phyloP scores from a whole-genome alignment of 2,329 filamentous ascomycete genomes.

The Spiromastix sp. region DNA sequence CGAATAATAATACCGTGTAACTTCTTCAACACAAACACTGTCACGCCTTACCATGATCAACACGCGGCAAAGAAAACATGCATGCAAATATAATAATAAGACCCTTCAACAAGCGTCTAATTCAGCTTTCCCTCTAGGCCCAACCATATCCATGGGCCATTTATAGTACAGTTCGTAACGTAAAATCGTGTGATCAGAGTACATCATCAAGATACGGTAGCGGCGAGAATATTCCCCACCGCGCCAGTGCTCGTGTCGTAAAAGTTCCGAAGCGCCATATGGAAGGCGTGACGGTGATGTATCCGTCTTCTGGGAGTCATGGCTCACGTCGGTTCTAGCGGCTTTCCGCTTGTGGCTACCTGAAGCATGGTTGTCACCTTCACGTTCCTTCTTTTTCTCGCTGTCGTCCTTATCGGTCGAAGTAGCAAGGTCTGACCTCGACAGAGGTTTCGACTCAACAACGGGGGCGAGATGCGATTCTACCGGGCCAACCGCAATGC shows the following conservation, averaged over 20 bases:
- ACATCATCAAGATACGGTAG: constrained; percentile 47
- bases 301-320: too few relatives aligned
- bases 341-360: neutral
- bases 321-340: too few relatives aligned
- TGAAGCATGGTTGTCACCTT: neutral
- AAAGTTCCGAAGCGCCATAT: neutral
- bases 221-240: constrained; percentile 31
- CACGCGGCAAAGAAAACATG: too few relatives aligned
- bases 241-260: constrained; percentile 22
- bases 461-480: constrained; percentile 37
- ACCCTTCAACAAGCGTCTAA: too few relatives aligned
- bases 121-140: too few relatives aligned
- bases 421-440: neutral
- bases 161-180: constrained; percentile 48
- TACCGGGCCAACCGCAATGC: constrained; percentile 47
- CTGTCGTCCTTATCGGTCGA: neutral
- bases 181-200: constrained; percentile 45
- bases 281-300: neutral
- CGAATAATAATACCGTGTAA: too few relatives aligned
- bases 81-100: too few relatives aligned
- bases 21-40: too few relatives aligned
- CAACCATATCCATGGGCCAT: constrained; percentile 18
- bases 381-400: neutral
- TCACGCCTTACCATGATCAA: too few relatives aligned
- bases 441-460: constrained; percentile 25